Base-by-base conservation (phyloP, 768 basidiomycete genomes). In the Boletus vinaceobasis region DNA sequence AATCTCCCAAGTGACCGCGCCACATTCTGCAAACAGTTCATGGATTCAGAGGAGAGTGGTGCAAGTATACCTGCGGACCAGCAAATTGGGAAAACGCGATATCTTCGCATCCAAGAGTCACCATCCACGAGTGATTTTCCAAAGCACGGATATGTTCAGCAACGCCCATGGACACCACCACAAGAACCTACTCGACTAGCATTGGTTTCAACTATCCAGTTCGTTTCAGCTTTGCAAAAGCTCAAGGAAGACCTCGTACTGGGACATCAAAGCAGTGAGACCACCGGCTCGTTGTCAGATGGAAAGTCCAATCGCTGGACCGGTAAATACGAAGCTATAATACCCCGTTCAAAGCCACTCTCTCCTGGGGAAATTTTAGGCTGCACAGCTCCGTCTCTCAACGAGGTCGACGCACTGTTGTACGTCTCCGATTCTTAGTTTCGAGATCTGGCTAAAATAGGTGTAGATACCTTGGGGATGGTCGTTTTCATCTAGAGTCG, bases 361-460 rank as follows among this genome's bases (percentile, higher is more conserved):
- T 94, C 91, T 15, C 97, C 97, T 0, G 97, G 97, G 21, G 97
- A 98, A 73, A 93, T 99, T 43, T 74, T 99, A 9, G 97, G 97
- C 17, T 99, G 97, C 68, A 99, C 97, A 0, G 94, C 97, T 17
- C 97, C 97, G 4, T 78, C 78, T 37, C 76, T 98, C 27, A 70
- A 71, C 36, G 82, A 84, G 39, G 86, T 93, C 9, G 97, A 99
- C 63, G 96, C 94, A 1, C 70, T 98, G n/a, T 76, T 99, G 93
- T 96, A 73, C 49, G 86, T 73, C 6, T 35, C 14, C 27, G 21
- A 39, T 43, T 55, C 29, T 14, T 48, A 14, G 21, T 32, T 49
- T 27, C 33, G 19, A 55, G 32, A 32, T 26, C 39, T 29, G n/a
- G 13, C 56, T 58, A 40, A 54, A 55, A 36, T 19, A 51, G 17